Evolutionary conservation across 23 red algal genomes (phyloP).

Genomic region (Pyropia haitanensis): DNA sequence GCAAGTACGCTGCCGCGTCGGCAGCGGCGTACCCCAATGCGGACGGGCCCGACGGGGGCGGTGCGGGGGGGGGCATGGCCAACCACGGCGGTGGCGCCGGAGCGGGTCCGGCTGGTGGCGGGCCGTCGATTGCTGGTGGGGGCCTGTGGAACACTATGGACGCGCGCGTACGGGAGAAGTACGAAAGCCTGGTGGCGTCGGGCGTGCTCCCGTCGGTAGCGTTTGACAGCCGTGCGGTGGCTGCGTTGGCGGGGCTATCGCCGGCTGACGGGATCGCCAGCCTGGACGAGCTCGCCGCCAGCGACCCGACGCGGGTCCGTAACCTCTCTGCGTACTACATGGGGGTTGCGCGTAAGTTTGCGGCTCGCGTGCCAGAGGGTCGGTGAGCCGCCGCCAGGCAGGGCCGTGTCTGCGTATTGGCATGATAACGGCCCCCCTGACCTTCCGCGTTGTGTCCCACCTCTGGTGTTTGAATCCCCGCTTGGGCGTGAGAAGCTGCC

Average conservation of each 20-base stretch:
- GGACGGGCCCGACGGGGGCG: slow-evolving; percentile 9
- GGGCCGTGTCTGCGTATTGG: too few species aligned
- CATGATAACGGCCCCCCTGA: too few species aligned
- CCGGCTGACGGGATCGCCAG: slow-evolving; percentile 39
- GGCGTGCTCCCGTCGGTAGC: slow-evolving; percentile 41
- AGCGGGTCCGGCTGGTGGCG: background rate
- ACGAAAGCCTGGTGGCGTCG: slow-evolving; percentile 48
- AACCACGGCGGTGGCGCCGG: slow-evolving; percentile 17
- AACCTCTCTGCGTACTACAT: slow-evolving; percentile 75
- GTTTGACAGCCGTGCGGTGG: slow-evolving; percentile 53
- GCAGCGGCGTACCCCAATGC: slow-evolving; percentile 17
- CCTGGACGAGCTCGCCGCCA: slow-evolving; percentile 55
- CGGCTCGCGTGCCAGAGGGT: too few species aligned
- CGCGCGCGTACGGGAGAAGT: slow-evolving; percentile 38
- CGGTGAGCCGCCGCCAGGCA: too few species aligned
- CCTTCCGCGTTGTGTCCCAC: too few species aligned
- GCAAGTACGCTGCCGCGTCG: slow-evolving; percentile 60
- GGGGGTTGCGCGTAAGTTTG: slow-evolving; percentile 62
- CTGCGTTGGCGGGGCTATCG: slow-evolving; percentile 42
- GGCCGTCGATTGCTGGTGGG: background rate
- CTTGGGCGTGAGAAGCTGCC: too few species aligned
- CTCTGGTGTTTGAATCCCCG: too few species aligned
- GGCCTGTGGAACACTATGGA: slow-evolving; percentile 41
- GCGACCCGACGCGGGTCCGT: slow-evolving; percentile 54
- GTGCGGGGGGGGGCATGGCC: slow-evolving; percentile 16